Conservation (phyloP, 176 grass and related monocot species). For the Carex pumila region DNA sequence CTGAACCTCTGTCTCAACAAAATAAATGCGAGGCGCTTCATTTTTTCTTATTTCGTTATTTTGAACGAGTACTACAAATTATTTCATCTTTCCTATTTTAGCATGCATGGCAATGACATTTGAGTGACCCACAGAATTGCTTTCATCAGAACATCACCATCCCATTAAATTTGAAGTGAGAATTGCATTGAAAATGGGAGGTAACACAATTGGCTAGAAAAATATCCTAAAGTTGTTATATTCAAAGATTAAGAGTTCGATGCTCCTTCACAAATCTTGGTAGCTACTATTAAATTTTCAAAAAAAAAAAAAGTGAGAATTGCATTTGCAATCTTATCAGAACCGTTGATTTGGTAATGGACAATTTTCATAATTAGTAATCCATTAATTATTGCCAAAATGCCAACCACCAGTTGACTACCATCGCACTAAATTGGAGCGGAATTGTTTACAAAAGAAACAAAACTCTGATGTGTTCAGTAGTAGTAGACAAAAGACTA, state of each 20-base stretch:
- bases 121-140: not conserved
- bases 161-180: not conserved
- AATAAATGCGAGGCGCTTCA: not conserved
- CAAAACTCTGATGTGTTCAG: not conserved
- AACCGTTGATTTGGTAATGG: not conserved
- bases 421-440: too few relatives aligned
- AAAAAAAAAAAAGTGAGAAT: too few relatives aligned
- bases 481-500: not conserved
- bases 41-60: not conserved
- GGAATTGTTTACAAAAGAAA: not conserved
- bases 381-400: not conserved
- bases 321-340: not conserved
- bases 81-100: not conserved
- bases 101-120: not conserved
- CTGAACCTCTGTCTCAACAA: not conserved
- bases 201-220: too few relatives aligned
- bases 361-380: not conserved
- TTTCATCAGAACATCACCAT: not conserved
- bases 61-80: not conserved
- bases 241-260: too few relatives aligned
- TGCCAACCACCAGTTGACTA: too few relatives aligned
- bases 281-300: too few relatives aligned
- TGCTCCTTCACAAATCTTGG: too few relatives aligned
- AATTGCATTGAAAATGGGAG: too few relatives aligned
- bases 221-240: too few relatives aligned